Conservation (phyloP, 208 protist genomes). For the Balamuthia mandrillaris region DNA sequence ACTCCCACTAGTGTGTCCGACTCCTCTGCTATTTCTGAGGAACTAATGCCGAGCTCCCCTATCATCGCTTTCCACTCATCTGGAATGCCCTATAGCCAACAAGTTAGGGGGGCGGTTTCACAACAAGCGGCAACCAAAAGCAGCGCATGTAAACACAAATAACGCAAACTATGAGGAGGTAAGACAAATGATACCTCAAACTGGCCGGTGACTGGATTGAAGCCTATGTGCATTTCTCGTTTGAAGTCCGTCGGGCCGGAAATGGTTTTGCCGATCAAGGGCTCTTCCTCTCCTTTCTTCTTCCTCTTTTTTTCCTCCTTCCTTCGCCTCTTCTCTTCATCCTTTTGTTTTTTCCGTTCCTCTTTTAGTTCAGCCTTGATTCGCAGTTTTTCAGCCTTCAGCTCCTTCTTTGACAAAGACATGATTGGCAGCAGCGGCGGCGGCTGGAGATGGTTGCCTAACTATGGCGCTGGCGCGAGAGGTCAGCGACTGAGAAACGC, state of each 20-base stretch:
- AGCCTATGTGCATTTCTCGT: constrained; percentile 14
- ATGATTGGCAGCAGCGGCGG: too few relatives aligned
- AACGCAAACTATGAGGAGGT: neutral
- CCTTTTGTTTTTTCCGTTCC: constrained; percentile 9
- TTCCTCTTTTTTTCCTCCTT: neutral
- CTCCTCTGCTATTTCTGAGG: constrained; percentile 9
- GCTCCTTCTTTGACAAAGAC: too few relatives aligned
- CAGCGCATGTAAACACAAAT: too few relatives aligned
- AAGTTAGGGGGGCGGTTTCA: neutral
- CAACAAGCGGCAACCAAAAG: too few relatives aligned
- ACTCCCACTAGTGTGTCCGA: constrained; percentile 3
- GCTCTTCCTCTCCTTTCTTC: neutral
- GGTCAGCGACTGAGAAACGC: too few relatives aligned
- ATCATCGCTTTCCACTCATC: constrained; percentile 36
- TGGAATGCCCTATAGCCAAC: neutral
- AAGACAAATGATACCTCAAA: neutral
- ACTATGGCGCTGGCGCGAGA: too few relatives aligned
- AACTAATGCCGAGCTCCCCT: neutral
- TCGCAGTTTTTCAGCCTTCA: too few relatives aligned
- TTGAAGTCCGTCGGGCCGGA: constrained; percentile 8
- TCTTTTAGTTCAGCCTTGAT: too few relatives aligned
- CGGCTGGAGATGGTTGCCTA: too few relatives aligned
- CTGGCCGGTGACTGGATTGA: constrained; percentile 20
- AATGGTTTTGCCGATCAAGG: constrained; percentile 1
- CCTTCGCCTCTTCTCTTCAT: neutral